phyloP scores from a whole-genome alignment of 2,329 filamentous ascomycete species.

The Aspergillus candidus region DNA sequence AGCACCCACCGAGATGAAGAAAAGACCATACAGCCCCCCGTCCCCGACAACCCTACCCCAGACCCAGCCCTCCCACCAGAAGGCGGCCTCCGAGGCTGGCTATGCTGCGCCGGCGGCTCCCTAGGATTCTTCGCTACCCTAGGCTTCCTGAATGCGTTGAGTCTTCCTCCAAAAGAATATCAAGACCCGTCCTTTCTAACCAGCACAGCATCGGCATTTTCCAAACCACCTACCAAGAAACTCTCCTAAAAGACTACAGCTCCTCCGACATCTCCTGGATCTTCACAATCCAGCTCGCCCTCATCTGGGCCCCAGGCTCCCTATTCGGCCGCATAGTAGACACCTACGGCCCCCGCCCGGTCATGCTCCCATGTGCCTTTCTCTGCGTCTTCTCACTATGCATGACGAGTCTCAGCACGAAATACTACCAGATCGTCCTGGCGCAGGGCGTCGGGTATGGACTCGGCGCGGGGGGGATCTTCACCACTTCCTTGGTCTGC shows the following conservation, averaged over 20 bases:
- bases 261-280: slow-evolving; percentile 42
- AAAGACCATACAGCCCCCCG: too few relatives aligned
- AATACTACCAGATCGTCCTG: slow-evolving; percentile 15
- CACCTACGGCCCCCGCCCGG: slow-evolving; percentile 5
- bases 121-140: slow-evolving; percentile 27
- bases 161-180: too few relatives aligned
- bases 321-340: slow-evolving; percentile 12
- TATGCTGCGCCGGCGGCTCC: slow-evolving; percentile 25
- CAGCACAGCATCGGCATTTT: neutral
- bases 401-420: slow-evolving; percentile 10
- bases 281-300: slow-evolving; percentile 38
- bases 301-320: slow-evolving; percentile 27
- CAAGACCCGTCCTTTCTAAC: neutral
- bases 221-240: too few relatives aligned
- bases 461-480: slow-evolving; percentile 7
- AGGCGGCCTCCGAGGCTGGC: slow-evolving; percentile 30
- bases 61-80: slow-evolving; percentile 19
- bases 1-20: too few relatives aligned
- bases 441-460: slow-evolving; percentile 13
- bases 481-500: too few relatives aligned
- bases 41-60: too few relatives aligned
- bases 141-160: slow-evolving; percentile 16
- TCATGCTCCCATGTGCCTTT: slow-evolving; percentile 7
- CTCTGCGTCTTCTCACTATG: slow-evolving; percentile 8
- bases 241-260: slow-evolving; percentile 14